These are phyloP conservation scores for Orychophragmus violaceus DNA, from an alignment of 345 rosid species.

Conservation along the genomic window DNA sequence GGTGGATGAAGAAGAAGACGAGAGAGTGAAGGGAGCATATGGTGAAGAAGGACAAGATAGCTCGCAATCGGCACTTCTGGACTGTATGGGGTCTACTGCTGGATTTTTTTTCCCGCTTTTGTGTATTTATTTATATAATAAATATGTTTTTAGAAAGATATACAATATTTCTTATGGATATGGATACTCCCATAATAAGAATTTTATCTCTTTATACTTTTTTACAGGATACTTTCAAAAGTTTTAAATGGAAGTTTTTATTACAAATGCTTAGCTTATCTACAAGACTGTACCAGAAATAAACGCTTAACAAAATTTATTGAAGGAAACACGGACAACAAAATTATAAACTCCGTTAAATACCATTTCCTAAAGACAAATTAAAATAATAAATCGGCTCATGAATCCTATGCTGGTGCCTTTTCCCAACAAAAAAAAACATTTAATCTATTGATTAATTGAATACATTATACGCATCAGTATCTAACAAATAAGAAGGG, in stretches of 20 bases:
- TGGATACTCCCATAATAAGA: neutral
- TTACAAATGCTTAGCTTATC: neutral
- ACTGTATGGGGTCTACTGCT: conserved; percentile 30
- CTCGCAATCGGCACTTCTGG: conserved; percentile 30
- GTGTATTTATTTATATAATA: neutral
- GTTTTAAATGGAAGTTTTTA: neutral
- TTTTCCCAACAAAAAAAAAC: too few species aligned
- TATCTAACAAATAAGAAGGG: too few species aligned
- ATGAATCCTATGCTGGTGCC: neutral
- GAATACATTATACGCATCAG: neutral
- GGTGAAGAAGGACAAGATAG: conserved; percentile 44
- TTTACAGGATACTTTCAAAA: neutral
- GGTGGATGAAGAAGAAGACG: conserved; percentile 19
- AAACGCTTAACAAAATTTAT: neutral
- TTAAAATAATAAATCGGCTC: neutral
- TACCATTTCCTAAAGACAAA: neutral
- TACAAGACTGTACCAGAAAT: neutral
- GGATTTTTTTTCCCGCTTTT: conserved; percentile 20
- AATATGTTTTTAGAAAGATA: too few species aligned
- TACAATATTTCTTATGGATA: conserved; percentile 14
- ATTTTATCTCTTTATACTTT: neutral
- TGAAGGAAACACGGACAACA: neutral
- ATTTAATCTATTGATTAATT: neutral
- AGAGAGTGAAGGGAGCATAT: conserved; percentile 35
- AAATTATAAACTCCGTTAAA: neutral